A percentile compares a stretch with the other conserved stretches of the same genome.
Conservation (phyloP, 2,329 filamentous ascomycete genomes). For the Fusarium coicis region DNA sequence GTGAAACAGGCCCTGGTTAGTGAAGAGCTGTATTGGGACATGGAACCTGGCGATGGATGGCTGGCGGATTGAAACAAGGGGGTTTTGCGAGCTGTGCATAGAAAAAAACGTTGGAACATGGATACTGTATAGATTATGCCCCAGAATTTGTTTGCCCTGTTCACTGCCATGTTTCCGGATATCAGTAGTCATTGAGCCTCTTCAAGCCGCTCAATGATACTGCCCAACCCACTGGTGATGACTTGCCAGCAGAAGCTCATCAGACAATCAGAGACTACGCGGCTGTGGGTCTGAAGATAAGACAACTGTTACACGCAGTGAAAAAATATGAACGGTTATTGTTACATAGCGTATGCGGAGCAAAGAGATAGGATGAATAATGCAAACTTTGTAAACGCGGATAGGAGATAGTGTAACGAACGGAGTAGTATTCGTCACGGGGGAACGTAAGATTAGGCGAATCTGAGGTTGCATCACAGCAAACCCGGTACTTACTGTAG, state of each 20-base stretch:
- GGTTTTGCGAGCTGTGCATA: not conserved
- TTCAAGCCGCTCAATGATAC: not conserved
- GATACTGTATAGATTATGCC: not conserved
- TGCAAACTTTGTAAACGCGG: not conserved
- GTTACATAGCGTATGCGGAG: not conserved
- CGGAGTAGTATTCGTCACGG: not conserved
- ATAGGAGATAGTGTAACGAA: not conserved
- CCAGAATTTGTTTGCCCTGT: not conserved
- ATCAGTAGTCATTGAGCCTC: not conserved
- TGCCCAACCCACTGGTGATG: too few relatives aligned
- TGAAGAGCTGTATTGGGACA: not conserved
- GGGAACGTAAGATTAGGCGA: conserved; percentile 1
- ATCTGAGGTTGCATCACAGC: not conserved
- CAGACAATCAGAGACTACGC: not conserved
- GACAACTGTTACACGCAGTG: not conserved
- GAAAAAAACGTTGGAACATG: not conserved
- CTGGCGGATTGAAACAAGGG: not conserved
- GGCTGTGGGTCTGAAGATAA: too few relatives aligned
- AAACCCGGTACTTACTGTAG: not conserved
- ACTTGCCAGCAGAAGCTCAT: not conserved
- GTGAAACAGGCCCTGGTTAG: conserved; percentile 16
- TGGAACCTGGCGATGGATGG: not conserved
- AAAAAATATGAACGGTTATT: too few relatives aligned
- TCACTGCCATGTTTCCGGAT: not conserved
- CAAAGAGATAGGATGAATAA: not conserved